Evolutionary conservation across 73 alveolate genomes (phyloP), one percentile per base, ranked within the genome.

Genomic region (Halteria grandinella): DNA sequence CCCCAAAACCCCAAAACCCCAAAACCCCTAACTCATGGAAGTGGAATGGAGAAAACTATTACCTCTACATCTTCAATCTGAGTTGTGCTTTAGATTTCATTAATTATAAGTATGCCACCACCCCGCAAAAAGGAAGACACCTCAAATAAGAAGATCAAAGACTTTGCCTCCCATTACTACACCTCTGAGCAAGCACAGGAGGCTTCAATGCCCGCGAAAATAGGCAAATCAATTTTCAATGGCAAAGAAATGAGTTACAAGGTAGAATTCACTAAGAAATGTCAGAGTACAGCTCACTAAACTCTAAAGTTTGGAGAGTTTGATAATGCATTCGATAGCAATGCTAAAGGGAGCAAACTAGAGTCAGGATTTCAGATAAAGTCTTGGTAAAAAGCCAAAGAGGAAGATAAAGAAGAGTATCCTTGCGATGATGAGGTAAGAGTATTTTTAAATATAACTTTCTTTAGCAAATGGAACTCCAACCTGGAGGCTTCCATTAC

Each of bases 361-460:
- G 21, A 14, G n/a, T 18, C 10, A 39, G 50, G 15, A 11, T 39
- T 39, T 39, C 50, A 48, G 34, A 48, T 31, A 25, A 7, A 48
- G 21, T 15, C 8, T 8, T 48, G 59, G 25, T 17, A 48, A 14
- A 48, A 48, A 7, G 21, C n/a, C 23, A 5, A 48, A 17, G 59
- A 5, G n/a, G 59, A n/a, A 53, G 69, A 12, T 11, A 17, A 53
- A 12, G 77, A 60, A 23, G 77, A 60, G 43, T 60, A 60, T 60
- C 53, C 77, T 5, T 34, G 77, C 20, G 40, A 24, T 14, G 77
- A 60, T 60, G 77, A 60, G 51, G 77, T 40, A 34, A 12, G 2
- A 14, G 14, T 53, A 57, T 36, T 37, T 4, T 24, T 60, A 20
- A 7, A 12, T 29, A 12, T 53, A 11, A 18, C 29, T 25, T 40